Percentiles rank a stretch among this genome's conserved stretches.
Evolutionary conservation across 1,139 yeast species (phyloP).

Genomic region (Diutina ranongensis): DNA sequence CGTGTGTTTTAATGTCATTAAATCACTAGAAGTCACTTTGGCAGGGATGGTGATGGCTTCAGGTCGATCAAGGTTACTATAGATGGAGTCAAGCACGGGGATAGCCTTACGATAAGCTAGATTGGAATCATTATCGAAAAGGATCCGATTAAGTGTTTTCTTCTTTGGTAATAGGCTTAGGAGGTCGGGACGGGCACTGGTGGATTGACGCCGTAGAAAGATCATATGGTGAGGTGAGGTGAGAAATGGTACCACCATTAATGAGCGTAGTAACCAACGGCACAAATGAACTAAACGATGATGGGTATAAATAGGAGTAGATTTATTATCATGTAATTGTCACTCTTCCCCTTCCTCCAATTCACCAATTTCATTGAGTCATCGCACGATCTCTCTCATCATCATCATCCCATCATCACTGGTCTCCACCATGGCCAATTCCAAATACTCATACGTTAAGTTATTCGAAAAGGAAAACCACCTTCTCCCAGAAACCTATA

Average conservation of each 20-base stretch:
- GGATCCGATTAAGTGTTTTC: constrained; percentile 41
- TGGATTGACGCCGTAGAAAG: background rate
- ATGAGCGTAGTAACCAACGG: too few species aligned
- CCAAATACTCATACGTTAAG: constrained; percentile 77
- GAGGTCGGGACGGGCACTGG: background rate
- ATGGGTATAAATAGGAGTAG: too few species aligned
- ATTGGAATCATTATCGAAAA: constrained; percentile 56
- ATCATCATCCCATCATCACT: too few species aligned
- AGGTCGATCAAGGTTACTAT: constrained; percentile 30
- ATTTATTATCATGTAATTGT: too few species aligned
- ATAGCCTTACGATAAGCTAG: constrained; percentile 41
- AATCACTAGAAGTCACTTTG: constrained; percentile 40
- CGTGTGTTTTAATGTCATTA: constrained; percentile 59
- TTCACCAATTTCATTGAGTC: too few species aligned
- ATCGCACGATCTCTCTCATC: background rate
- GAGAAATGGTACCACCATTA: too few species aligned
- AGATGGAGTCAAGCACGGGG: constrained; percentile 40
- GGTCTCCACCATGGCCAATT: constrained; percentile 56
- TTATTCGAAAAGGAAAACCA: constrained; percentile 65
- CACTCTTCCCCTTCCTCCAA: too few species aligned
- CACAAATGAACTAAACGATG: too few species aligned
- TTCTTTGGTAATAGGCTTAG: constrained; percentile 43
- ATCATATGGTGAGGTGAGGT: background rate
- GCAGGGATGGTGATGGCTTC: constrained; percentile 26
- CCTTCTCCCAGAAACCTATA: constrained; percentile 69